Base-by-base conservation (phyloP, 1,139 yeast genomes). In the Yamadazyma conglobata region DNA sequence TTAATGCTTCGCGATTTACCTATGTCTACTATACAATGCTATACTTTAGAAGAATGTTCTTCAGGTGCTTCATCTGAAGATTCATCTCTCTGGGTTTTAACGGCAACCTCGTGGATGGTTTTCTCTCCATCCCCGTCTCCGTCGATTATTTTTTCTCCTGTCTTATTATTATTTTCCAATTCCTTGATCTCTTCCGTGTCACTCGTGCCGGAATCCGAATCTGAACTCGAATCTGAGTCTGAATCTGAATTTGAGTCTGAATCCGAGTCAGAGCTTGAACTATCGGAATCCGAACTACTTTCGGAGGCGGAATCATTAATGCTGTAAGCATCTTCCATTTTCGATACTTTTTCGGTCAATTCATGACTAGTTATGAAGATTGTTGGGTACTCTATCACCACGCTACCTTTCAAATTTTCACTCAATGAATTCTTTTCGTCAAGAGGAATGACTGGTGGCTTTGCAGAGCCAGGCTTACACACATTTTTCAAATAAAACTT, bases 321-420 rank as follows among this genome's bases (percentile, higher is more conserved):
- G 11, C 25, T 19, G 32, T 58, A 60, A 0, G 63, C 62, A 4
- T 37, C 38, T 2, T 33, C 37, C 16, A 40, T 38, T 5, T 32
- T 34, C 1, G 43, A 42, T 2, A 43, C 37, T 15, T 31, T 36
- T 2, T 45, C 50, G 7, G 33, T 34, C 33, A 51, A 31, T 1
- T 40, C 35, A 1, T 38, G 43, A 3, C 38, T 40, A 15, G 37
- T 31, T 4, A 83, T 64, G 37, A 64, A 70, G 4, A 86, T 60
- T 0, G 89, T 81, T 0, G 96, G 95, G 44, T 72, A 86, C 50
- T 87, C 96, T 22, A 87, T 59, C 0, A 88, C 85, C 0, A 79
- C 66, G 35, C 69, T 66, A 30, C 77, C 77, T 33, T 62, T 56
- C 22, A 88, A 49, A 1, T 64, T 66, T 10, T 72, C 76, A 0